A percentile compares a stretch with the other conserved stretches of the same genome.
Conservation (phyloP, 2,329 filamentous ascomycete genomes). For the Aspergillus hortae region DNA sequence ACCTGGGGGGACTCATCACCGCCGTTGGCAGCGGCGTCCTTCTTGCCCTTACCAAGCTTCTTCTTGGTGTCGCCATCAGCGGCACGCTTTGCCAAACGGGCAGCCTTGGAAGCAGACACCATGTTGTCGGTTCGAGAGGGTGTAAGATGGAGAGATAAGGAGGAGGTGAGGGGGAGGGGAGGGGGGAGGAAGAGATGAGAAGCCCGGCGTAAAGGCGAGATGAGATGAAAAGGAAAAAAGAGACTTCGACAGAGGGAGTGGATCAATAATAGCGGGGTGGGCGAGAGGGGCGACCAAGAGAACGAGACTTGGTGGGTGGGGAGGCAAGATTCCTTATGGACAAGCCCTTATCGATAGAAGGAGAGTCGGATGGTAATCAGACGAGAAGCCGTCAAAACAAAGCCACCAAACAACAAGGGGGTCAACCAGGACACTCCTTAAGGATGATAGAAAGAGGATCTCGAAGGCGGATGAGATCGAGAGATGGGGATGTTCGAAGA, state of each 20-base stretch:
- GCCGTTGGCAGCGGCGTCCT: slow-evolving; percentile 17
- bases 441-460: neutral
- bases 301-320: slow-evolving; percentile 16
- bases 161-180: slow-evolving; percentile 9
- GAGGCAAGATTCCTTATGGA: slow-evolving; percentile 17
- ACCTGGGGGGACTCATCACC: slow-evolving; percentile 64
- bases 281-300: slow-evolving; percentile 27
- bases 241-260: slow-evolving; percentile 27
- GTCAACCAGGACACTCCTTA: neutral
- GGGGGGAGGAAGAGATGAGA: slow-evolving; percentile 17
- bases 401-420: neutral
- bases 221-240: slow-evolving; percentile 22
- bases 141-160: slow-evolving; percentile 13
- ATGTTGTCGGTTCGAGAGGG: slow-evolving; percentile 39
- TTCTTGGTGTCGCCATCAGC: slow-evolving; percentile 66
- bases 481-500: neutral
- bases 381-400: neutral
- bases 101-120: slow-evolving; percentile 67
- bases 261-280: slow-evolving; percentile 31
- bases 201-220: slow-evolving; percentile 15
- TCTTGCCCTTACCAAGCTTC: slow-evolving; percentile 65
- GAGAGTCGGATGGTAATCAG: slow-evolving; percentile 4
- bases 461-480: neutral
- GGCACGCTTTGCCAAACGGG: slow-evolving; percentile 63
- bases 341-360: slow-evolving; percentile 41